Conservation (phyloP, 345 rosid genomes). For the Citrus cavaleriei region DNA sequence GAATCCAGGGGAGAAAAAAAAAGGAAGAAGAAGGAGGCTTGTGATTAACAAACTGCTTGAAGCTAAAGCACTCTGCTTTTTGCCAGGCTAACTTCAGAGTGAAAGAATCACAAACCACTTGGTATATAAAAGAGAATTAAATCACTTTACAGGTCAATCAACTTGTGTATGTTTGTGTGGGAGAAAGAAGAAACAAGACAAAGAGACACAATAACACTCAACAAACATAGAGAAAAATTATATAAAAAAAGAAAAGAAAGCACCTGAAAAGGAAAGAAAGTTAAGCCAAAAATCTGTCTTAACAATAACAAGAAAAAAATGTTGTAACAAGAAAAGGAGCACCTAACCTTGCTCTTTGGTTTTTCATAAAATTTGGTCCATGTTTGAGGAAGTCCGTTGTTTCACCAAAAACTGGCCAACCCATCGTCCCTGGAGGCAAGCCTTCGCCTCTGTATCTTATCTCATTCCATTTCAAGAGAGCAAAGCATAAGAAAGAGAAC, state of each 20-base stretch:
- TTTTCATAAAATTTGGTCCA: constrained; percentile 81
- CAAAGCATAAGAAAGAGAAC: constrained; percentile 43
- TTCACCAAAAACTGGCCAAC: constrained; percentile 87
- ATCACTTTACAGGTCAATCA: constrained; percentile 13
- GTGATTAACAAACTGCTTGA: constrained; percentile 1
- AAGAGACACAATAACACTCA: background rate
- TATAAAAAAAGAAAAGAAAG: background rate
- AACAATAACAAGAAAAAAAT: constrained; percentile 1
- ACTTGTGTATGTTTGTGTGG: background rate
- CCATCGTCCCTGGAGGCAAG: constrained; percentile 91
- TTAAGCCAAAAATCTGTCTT: background rate
- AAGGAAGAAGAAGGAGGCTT: background rate
- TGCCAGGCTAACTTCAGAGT: background rate
- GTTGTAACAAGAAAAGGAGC: background rate
- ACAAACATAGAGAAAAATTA: background rate
- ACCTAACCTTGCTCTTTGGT: constrained; percentile 55
- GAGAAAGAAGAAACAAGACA: background rate
- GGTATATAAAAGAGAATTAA: background rate
- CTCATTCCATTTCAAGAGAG: constrained; percentile 70
- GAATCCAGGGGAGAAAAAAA: background rate
- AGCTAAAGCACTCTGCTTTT: constrained; percentile 6
- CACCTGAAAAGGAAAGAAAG: background rate
- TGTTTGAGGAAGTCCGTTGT: constrained; percentile 71
- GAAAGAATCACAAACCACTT: constrained; percentile 8
- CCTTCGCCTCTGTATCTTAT: constrained; percentile 51